Evolutionary conservation across 2,329 filamentous ascomycete species (phyloP), one percentile per base, ranked within the genome.

Genomic region (Xylaria sp.): DNA sequence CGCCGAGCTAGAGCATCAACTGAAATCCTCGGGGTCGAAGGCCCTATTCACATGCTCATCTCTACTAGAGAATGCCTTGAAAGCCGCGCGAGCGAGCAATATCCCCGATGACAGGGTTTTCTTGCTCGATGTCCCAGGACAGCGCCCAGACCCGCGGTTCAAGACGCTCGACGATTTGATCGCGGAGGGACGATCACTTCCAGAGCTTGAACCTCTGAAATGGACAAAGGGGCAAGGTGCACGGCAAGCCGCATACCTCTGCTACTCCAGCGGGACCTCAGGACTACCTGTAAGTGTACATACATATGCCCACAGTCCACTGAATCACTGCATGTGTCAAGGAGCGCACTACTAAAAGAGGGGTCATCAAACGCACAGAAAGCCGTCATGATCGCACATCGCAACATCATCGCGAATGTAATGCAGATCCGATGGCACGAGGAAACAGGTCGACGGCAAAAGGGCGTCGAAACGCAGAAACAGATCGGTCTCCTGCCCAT

Each of bases 321-420:
- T 6, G 23, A 23, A 23, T 23, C n/a, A 17, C 10, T 57, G n/a
- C 11, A 10, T 11, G 2, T 9, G 15, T 23, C 7, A 13, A 38
- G 28, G 17, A 65, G 2, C 17, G n/a, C n/a, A 15, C n/a, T 59
- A 17, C 36, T 61, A 15, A 51, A 31, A 38, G 1, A n/a, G 36
- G 11, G 7, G 26, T 23, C 26, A 2, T 13, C 63, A 66, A 66
- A 60, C 63, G 20, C 69, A 20, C 69, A 91, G 88, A 93, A 93
- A 89, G 91, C 89, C 59, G 92, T 93, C 31, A 93, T 92, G 89
- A 91, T 94, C 59, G 89, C 90, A 5, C 92, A 94, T 78, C 82
- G 83, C 33, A 94, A 93, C 73, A 88, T 93, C 17, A 93, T 94
- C 57, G 87, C 90, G 42, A 94, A 94, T 75, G 85, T 87, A 0